These are phyloP conservation scores for Aspergillus fumigatiaffinis DNA, from an alignment of 2,329 filamentous ascomycete species.

Conservation along the genomic window DNA sequence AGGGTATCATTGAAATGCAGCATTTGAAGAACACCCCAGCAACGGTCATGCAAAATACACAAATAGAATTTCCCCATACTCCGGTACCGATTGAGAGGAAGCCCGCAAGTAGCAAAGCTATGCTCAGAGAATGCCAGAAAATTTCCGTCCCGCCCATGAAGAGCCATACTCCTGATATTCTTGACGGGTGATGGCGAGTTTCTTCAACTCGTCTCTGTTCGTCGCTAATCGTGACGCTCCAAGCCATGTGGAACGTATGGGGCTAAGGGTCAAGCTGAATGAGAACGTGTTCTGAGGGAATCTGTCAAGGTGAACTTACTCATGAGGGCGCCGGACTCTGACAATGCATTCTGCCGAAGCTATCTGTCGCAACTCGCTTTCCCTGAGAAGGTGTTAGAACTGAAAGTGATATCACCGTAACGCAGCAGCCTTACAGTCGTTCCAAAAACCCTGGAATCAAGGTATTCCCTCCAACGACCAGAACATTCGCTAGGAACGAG, in stretches of 20 bases:
- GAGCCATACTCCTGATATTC: constrained; percentile 88
- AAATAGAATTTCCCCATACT: background rate
- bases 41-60: background rate
- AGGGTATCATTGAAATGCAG: constrained; percentile 22
- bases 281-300: constrained; percentile 4
- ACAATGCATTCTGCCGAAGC: constrained; percentile 75
- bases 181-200: constrained; percentile 72
- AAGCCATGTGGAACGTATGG: constrained; percentile 77
- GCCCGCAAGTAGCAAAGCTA: background rate
- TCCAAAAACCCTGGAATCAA: constrained; percentile 77
- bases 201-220: constrained; percentile 61
- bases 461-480: constrained; percentile 84
- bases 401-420: background rate
- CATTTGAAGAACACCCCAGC: constrained; percentile 2
- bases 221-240: constrained; percentile 76
- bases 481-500: constrained; percentile 76
- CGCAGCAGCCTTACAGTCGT: constrained; percentile 53
- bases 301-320: constrained; percentile 43
- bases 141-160: constrained; percentile 69
- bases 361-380: constrained; percentile 67
- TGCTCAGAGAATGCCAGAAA: constrained; percentile 42
- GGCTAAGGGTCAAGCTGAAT: constrained; percentile 36
- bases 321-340: constrained; percentile 63
- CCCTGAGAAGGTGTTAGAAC: constrained; percentile 29
- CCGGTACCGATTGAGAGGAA: background rate